phyloP scores from a whole-genome alignment of 768 basidiomycete species.

The Cystobasidium tubakii region DNA sequence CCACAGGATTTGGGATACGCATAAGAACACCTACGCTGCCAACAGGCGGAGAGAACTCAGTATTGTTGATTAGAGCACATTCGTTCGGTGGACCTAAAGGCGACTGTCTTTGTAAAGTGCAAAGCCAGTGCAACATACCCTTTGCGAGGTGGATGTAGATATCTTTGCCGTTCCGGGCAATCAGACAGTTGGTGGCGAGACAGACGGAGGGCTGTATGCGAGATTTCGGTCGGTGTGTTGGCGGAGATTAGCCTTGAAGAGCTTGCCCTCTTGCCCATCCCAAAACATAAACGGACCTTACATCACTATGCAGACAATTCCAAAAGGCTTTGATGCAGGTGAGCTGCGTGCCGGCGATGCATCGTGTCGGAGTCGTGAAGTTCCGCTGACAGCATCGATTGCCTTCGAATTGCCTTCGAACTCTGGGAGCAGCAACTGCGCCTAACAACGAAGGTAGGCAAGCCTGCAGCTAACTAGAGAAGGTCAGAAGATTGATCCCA shows the following conservation, averaged over 20 bases:
- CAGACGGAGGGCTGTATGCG: too few species aligned
- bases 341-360: background rate
- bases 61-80: constrained; percentile 27
- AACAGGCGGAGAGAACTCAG: constrained; percentile 33
- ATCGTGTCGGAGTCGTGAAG: background rate
- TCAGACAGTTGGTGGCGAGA: too few species aligned
- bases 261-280: too few species aligned
- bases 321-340: constrained; percentile 35
- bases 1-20: constrained; percentile 84
- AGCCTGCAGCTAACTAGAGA: background rate
- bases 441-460: constrained; percentile 34
- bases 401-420: background rate
- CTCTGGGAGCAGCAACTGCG: constrained; percentile 8
- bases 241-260: background rate
- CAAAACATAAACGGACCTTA: too few species aligned
- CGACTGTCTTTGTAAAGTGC: too few species aligned
- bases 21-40: constrained; percentile 64
- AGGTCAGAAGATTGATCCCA: too few species aligned
- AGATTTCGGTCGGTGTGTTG: background rate
- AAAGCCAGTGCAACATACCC: too few species aligned
- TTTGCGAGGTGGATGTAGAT: too few species aligned
- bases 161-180: too few species aligned
- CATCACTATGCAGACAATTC: constrained; percentile 19
- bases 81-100: too few species aligned
- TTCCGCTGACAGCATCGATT: background rate